Evolutionary conservation across 1,284 basidiomycete genomes (phyloP).

Genomic region (Trametes sp.): DNA sequence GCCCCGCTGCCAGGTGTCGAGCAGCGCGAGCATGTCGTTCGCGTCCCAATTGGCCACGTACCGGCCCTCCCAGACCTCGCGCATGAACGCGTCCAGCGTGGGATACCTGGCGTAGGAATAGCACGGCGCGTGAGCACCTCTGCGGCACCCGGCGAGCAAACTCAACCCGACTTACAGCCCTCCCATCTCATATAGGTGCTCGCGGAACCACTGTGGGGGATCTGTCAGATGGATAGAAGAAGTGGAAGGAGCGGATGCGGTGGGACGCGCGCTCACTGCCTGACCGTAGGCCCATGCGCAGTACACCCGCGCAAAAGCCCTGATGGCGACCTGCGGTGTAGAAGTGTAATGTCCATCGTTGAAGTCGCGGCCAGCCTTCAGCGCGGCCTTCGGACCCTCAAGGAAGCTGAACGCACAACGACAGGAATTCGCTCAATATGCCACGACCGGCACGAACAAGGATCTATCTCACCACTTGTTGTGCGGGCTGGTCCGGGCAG

Average conservation of each 20-base stretch:
- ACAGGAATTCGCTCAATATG: not conserved
- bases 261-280: constrained; percentile 36
- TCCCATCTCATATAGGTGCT: constrained; percentile 41
- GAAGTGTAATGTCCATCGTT: constrained; percentile 45
- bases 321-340: constrained; percentile 43
- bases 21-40: constrained; percentile 48
- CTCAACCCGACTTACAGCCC: constrained; percentile 39
- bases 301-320: constrained; percentile 47
- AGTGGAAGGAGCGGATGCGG: not conserved
- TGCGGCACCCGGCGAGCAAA: not conserved
- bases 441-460: not conserved
- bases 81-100: constrained; percentile 41
- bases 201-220: constrained; percentile 45
- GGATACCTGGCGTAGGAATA: constrained; percentile 36
- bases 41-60: constrained; percentile 48
- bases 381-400: constrained; percentile 48
- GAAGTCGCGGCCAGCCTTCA: constrained; percentile 47
- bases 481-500: constrained; percentile 48
- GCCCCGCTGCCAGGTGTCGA: constrained; percentile 49
- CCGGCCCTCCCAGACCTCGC: constrained; percentile 47
- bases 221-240: constrained; percentile 10
- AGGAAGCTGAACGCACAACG: constrained; percentile 41
- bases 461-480: constrained; percentile 43
- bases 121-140: not conserved
- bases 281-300: constrained; percentile 50